Evolutionary conservation across 2,329 filamentous ascomycete genomes (phyloP).

Genomic region (Aspergillus proliferans): DNA sequence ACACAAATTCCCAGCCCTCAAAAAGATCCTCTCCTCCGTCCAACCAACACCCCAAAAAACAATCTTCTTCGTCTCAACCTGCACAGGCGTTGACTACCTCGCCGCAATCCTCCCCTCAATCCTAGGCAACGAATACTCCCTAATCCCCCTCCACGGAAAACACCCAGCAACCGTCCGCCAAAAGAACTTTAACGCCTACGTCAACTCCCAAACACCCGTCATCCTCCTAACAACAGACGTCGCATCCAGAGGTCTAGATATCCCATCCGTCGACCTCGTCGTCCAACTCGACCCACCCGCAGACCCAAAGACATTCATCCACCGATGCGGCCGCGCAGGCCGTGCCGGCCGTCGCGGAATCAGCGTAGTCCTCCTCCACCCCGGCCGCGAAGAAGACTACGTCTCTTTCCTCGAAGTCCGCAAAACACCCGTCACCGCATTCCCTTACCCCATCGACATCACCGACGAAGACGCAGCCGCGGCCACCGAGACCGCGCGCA

Average conservation of each 20-base stretch:
- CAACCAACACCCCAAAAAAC: constrained; percentile 72
- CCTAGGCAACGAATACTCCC: constrained; percentile 59
- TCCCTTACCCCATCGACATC: constrained; percentile 55
- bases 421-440: constrained; percentile 70
- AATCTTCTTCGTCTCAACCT: constrained; percentile 90
- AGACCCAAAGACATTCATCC: constrained; percentile 77
- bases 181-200: constrained; percentile 78
- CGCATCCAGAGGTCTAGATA: constrained; percentile 82
- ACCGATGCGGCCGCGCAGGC: constrained; percentile 59
- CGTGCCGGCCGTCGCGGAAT: constrained; percentile 65
- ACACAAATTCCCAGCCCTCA: constrained; percentile 71
- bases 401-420: constrained; percentile 78
- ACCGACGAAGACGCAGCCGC: constrained; percentile 55
- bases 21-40: constrained; percentile 62
- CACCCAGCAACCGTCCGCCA: constrained; percentile 80
- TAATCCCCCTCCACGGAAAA: constrained; percentile 86
- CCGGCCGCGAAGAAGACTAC: constrained; percentile 84
- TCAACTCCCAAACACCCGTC: constrained; percentile 65
- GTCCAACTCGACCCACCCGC: constrained; percentile 80
- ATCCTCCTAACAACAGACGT: constrained; percentile 90
- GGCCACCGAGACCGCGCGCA: constrained; percentile 57
- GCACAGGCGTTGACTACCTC: constrained; percentile 92
- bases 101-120: constrained; percentile 69
- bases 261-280: constrained; percentile 84
- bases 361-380: constrained; percentile 77